Evolutionary conservation across 768 basidiomycete species (phyloP).

Genomic region (Tylopilus felleus): DNA sequence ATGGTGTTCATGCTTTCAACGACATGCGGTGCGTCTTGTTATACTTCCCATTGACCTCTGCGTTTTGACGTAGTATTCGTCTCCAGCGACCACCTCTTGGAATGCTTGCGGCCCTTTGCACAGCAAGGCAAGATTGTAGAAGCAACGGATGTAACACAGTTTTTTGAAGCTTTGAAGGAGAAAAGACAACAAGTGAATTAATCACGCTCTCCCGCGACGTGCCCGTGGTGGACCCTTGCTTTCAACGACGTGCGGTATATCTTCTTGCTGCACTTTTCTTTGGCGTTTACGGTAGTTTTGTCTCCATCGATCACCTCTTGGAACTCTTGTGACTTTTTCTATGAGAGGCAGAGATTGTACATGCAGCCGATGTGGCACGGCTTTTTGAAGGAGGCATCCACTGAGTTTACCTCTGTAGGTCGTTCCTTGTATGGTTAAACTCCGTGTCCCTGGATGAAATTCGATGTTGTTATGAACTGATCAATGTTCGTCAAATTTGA

Average conservation of each 20-base stretch:
- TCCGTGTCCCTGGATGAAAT: not conserved
- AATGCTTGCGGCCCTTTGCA: conserved; percentile 76
- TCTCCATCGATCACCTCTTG: no score
- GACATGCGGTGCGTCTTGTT: conserved; percentile 60
- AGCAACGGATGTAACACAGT: conserved; percentile 64
- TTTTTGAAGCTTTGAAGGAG: conserved; percentile 57
- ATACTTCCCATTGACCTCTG: not conserved
- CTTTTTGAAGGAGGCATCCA: not conserved
- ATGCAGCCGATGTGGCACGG: no score
- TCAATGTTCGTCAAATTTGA: not conserved
- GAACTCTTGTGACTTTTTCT: no score
- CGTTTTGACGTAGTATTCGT: not conserved
- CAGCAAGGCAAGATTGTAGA: conserved; percentile 71
- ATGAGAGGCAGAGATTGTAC: no score
- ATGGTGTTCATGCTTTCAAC: conserved; percentile 83
- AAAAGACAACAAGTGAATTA: conserved; percentile 10
- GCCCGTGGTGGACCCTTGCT: no score
- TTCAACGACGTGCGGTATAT: no score
- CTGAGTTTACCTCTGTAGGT: not conserved
- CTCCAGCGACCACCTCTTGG: conserved; percentile 63
- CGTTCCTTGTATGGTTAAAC: not conserved
- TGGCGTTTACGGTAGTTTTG: no score
- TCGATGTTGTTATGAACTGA: not conserved
- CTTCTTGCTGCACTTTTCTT: no score
- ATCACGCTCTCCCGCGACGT: not conserved